These are phyloP conservation scores for Aegilops longissima DNA, from an alignment of 176 grass and related monocot species.

Conservation along the genomic window DNA sequence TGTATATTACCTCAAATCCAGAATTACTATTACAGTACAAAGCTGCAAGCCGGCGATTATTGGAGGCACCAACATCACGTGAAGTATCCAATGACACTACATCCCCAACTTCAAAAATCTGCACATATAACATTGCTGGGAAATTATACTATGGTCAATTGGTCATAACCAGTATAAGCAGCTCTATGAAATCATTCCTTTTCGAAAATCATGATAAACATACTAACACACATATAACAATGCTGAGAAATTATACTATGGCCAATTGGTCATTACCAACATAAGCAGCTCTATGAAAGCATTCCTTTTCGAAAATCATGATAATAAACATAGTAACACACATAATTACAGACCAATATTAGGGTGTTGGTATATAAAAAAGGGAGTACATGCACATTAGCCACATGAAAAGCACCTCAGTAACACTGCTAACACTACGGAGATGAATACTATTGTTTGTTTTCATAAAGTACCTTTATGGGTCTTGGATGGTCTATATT, in stretches of 20 bases:
- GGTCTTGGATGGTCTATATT: constrained; percentile 96
- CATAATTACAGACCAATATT: background rate
- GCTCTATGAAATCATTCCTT: background rate
- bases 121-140: constrained; percentile 24
- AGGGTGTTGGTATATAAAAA: background rate
- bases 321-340: background rate
- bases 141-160: constrained; percentile 7
- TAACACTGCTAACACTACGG: background rate
- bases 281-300: constrained; percentile 10
- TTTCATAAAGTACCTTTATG: constrained; percentile 67
- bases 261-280: constrained; percentile 4
- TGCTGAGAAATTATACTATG: constrained; percentile 18
- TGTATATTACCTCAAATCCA: constrained; percentile 80
- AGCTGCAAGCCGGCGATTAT: constrained; percentile 85
- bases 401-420: background rate
- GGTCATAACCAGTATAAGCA: background rate
- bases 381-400: background rate
- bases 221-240: background rate
- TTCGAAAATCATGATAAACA: constrained; percentile 26
- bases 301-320: constrained; percentile 14
- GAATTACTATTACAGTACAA: constrained; percentile 84
- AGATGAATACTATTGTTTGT: constrained; percentile 2
- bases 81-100: constrained; percentile 58
- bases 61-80: constrained; percentile 76
- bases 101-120: constrained; percentile 98